Conservation (phyloP, 2,329 filamentous ascomycete species). For the Monilinia aucupariae region DNA sequence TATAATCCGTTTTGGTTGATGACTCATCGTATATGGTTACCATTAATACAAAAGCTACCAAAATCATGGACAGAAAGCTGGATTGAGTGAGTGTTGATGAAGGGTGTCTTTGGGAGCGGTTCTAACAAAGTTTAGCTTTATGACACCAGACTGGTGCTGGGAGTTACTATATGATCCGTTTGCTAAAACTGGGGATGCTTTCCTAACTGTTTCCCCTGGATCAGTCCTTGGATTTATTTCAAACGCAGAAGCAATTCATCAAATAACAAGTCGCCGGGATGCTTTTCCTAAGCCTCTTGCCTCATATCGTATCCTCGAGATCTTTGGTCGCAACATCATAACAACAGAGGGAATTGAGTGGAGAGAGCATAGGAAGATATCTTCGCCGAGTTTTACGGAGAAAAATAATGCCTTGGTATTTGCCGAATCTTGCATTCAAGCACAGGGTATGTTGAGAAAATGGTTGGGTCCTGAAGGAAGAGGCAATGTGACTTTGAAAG, state of each 20-base stretch:
- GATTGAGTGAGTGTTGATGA: slow-evolving; percentile 47
- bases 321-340: slow-evolving; percentile 68
- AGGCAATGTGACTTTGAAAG: slow-evolving; percentile 41
- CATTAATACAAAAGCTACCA: slow-evolving; percentile 51
- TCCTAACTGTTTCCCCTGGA: slow-evolving; percentile 57
- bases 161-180: slow-evolving; percentile 52
- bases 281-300: slow-evolving; percentile 65
- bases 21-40: slow-evolving; percentile 49
- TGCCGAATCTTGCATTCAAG: slow-evolving; percentile 57
- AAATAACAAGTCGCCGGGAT: slow-evolving; percentile 61
- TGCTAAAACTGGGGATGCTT: slow-evolving; percentile 54
- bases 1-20: slow-evolving; percentile 53
- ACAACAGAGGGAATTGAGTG: slow-evolving; percentile 64
- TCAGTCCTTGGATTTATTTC: slow-evolving; percentile 50
- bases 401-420: slow-evolving; percentile 66
- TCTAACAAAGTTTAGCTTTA: slow-evolving; percentile 38
- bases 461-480: slow-evolving; percentile 47
- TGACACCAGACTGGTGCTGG: slow-evolving; percentile 58
- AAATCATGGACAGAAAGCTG: slow-evolving; percentile 50
- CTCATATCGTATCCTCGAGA: slow-evolving; percentile 52
- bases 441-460: slow-evolving; percentile 52
- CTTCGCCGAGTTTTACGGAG: slow-evolving; percentile 69
- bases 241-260: slow-evolving; percentile 45
- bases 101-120: not conserved
- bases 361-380: slow-evolving; percentile 68